Evolutionary conservation across 2,329 filamentous ascomycete species (phyloP).

Genomic region (Leptoxyphium fumago): DNA sequence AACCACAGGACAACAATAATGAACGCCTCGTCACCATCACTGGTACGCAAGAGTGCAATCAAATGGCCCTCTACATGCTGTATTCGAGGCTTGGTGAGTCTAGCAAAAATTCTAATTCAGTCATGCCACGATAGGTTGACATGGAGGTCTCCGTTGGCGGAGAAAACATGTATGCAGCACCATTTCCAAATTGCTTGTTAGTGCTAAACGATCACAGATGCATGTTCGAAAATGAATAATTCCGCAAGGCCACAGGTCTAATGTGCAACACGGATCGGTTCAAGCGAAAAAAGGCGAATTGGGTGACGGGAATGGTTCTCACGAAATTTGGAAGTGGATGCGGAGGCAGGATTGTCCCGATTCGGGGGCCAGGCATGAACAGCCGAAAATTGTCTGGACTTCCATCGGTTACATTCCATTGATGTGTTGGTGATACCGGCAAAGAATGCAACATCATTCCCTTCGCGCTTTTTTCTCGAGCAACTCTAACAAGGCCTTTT

Average conservation of each 20-base stretch:
- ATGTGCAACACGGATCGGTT: too few relatives aligned
- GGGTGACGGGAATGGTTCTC: too few relatives aligned
- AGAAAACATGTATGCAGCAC: not conserved
- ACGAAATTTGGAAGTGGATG: constrained; percentile 1
- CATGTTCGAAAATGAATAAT: too few relatives aligned
- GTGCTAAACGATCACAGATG: too few relatives aligned
- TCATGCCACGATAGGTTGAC: constrained; percentile 16
- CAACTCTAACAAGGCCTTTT: not conserved
- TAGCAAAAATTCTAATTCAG: constrained; percentile 26
- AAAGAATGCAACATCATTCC: not conserved
- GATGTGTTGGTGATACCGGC: not conserved
- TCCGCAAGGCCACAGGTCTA: too few relatives aligned
- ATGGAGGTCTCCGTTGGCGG: not conserved
- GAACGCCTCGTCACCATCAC: constrained; percentile 95
- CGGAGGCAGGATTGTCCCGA: constrained; percentile 7
- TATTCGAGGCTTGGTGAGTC: constrained; percentile 83
- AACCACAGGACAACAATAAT: constrained; percentile 97
- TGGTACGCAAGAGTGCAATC: constrained; percentile 94
- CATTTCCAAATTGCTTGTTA: too few relatives aligned
- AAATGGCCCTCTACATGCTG: constrained; percentile 99
- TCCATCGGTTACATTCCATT: not conserved
- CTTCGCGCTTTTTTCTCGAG: not conserved
- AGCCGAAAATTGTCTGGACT: not conserved
- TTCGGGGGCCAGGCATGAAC: constrained; percentile 4
- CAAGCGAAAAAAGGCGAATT: too few relatives aligned